These are phyloP conservation scores for Zygosaccharomyces sapae DNA, from an alignment of 1,139 yeast species.

Conservation along the genomic window DNA sequence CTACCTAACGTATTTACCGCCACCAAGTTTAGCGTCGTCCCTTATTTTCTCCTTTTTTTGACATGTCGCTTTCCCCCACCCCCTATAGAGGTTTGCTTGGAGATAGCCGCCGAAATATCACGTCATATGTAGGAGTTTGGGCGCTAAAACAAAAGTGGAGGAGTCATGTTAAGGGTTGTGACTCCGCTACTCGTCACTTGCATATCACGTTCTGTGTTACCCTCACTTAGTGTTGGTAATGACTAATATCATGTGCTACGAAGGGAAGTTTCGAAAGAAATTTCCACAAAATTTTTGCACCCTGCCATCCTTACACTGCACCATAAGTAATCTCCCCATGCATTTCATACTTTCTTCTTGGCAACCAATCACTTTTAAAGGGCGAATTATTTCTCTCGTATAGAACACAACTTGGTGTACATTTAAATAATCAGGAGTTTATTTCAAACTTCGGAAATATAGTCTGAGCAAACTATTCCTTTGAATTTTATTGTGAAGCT, in stretches of 20 bases:
- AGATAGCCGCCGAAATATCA: too few species aligned
- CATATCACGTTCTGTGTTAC: background rate
- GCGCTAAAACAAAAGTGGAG: too few species aligned
- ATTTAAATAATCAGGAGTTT: background rate
- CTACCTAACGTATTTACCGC: too few species aligned
- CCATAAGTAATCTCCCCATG: background rate
- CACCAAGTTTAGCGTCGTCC: too few species aligned
- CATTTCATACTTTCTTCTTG: background rate
- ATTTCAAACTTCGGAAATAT: too few species aligned
- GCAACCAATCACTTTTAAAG: too few species aligned
- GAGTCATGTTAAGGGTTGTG: background rate
- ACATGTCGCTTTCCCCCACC: too few species aligned
- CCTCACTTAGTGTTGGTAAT: background rate
- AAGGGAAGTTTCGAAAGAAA: background rate
- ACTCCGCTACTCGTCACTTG: background rate
- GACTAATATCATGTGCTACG: background rate
- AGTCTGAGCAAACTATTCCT: too few species aligned
- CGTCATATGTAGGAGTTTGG: too few species aligned
- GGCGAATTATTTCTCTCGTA: background rate
- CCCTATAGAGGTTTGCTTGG: too few species aligned
- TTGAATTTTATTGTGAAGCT: too few species aligned
- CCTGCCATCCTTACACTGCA: background rate
- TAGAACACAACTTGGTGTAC: background rate
- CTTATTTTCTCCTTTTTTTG: too few species aligned
- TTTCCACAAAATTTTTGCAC: conserved; percentile 1